Base-by-base conservation (phyloP, 192 early-diverging fungal genomes). In the Rhizophlyctis rosea region DNA sequence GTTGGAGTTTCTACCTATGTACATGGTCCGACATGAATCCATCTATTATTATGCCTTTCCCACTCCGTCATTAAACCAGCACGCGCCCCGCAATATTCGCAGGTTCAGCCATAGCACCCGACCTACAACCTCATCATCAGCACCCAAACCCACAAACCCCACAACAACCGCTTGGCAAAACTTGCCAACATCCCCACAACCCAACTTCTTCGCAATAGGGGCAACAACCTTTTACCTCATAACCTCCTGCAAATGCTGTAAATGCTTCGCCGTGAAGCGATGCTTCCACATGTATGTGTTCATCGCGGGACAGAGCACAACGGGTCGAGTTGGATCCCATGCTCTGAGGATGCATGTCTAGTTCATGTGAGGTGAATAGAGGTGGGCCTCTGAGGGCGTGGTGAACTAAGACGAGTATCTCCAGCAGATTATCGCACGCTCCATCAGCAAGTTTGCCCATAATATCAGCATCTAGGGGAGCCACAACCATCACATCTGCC, bases 201-300 rank as follows among this genome's bases (percentile, higher is more conserved):
- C 94, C 31, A 98, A 77, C 34, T 71, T 76, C 73, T 96, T 97
- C 32, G 81, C 72, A 33, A 98, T 83, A 1, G 94, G 94, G 9
- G 77, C 67, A 16, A 96, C 82, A 7, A 96, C 73, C 16, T 57
- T 61, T 60, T 88, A 93, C 1, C 79, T 72, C 25, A 92, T 73
- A 16, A 68, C 35, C 31, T 74, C 65, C 24, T 63, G 68, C 14
- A 93, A 67, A 3, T 39, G 31, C 35, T 56, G 31, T 30, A 95
- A 62, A 68, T 97, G 96, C 32, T 69, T 72, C 4, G 62, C 71
- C 0, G 96, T 97, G 47, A 94, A 84, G 23, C 90, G 92, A 73
- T 98, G 93, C 35, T 88, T 83, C 91, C 92, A 98, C 96, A 97
- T 96, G 76, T 85, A 79, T 4, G 92, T 95, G 62, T 97, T 96